Evolutionary conservation across 495 filamentous ascomycete genomes (phyloP), one percentile per base, ranked within the genome.

Genomic region (Lophium mytilinum): DNA sequence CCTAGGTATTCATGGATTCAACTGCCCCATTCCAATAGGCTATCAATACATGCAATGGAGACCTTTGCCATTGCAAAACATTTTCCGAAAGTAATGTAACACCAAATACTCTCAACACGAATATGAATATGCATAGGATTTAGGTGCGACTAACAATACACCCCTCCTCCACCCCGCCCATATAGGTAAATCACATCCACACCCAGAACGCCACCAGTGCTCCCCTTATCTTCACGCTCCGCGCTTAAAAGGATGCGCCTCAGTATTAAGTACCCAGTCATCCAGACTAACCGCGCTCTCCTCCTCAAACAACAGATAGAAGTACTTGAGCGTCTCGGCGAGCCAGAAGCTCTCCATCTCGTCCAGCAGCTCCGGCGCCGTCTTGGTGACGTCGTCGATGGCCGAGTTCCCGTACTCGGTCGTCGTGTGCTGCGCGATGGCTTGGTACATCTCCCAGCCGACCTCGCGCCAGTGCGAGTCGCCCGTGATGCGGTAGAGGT

Each of bases 401-500:
- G 86, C 86, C 7, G 81, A 83, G 65, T 89, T 82, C 15, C 84
- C 90, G 45, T 78, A 71, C 33, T 81, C 76, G 4, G 87, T 83
- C 11, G 71, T 74, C 11, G 89, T 92, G 56, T 83, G 71, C 55
- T 77, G 76, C 33, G 83, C 72, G 60, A 95, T 79, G 9, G 89
- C 79, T 65, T 85, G 72, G 67, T 90, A 95, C 90, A 96, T 96
- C 49, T 81, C 78, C 90, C 90, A 96, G 17, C 90, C 90, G 62
- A 87, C 87, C 54, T 87, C 81, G 53, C 89, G 88, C 89, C 89
- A 96, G 46, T 72, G 68, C 0, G 78, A 69, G 53, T 93, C 87
- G 52, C 89, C 90, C 0, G 90, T 95, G 60, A 93, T 84, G 65
- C 90, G 87, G 75, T 87, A 95, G 86, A 95, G 89, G 75, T 94